phyloP scores from a whole-genome alignment of 305 asterid species.

The Solanum hybrid region DNA sequence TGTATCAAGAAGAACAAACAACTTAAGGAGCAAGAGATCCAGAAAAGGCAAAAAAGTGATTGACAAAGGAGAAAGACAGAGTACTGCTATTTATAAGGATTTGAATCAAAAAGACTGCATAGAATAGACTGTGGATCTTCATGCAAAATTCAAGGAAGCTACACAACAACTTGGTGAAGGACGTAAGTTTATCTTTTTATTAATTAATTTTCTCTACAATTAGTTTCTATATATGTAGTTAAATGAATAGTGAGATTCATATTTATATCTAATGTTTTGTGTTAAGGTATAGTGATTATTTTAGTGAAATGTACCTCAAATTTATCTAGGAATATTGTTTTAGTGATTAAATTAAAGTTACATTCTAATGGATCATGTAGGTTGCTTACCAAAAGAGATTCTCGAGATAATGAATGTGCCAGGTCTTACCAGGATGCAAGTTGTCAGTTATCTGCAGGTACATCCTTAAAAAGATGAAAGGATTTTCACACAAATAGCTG shows the following conservation, averaged over 20 bases:
- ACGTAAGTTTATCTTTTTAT: conserved; percentile 17
- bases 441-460: conserved; percentile 46
- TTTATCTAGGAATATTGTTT: too few species aligned
- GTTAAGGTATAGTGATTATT: too few species aligned
- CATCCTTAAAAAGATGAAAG: background rate
- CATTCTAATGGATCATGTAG: too few species aligned
- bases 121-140: conserved; percentile 25
- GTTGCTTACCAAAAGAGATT: conserved; percentile 31
- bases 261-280: too few species aligned
- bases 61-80: background rate
- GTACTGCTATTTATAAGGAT: too few species aligned
- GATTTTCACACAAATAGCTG: background rate
- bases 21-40: background rate
- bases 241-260: background rate
- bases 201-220: background rate
- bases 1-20: background rate
- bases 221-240: background rate
- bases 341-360: too few species aligned
- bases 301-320: too few species aligned
- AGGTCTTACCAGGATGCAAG: conserved; percentile 25
- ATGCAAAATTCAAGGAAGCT: background rate
- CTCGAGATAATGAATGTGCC: conserved; percentile 34
- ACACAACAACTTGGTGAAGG: background rate
- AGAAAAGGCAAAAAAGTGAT: background rate
- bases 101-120: too few species aligned